Conservation (phyloP, 83 land plant species). For the Larix sibirica region DNA sequence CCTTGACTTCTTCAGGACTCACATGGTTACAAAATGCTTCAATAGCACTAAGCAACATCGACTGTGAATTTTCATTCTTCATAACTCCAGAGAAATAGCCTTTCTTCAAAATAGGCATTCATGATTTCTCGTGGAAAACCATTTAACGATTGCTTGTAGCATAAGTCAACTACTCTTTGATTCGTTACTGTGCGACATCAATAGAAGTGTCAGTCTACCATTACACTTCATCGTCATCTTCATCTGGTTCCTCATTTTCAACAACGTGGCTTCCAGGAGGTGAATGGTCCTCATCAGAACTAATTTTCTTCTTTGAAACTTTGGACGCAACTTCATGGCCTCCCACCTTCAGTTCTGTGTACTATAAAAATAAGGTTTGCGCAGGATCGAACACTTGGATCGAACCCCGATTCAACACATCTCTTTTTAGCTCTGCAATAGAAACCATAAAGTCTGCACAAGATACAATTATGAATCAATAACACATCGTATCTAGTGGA, state of each 20-base stretch:
- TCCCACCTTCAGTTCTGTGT: no score
- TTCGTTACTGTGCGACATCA: conserved; percentile 74
- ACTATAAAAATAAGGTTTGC: no score
- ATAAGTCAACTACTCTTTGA: conserved; percentile 81
- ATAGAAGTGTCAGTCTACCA: conserved; percentile 91
- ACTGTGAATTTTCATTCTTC: conserved; percentile 66
- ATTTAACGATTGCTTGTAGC: conserved; percentile 64
- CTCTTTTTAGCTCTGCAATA: no score
- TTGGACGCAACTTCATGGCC: conserved; percentile 26
- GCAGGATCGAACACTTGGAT: no score
- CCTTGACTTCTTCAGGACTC: conserved; percentile 60
- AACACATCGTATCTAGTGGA: no score
- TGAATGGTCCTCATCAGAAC: conserved; percentile 69
- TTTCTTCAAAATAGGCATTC: conserved; percentile 77
- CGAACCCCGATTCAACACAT: no score
- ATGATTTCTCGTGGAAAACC: conserved; percentile 53
- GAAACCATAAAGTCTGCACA: no score
- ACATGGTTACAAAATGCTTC: conserved; percentile 63
- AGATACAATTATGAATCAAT: no score
- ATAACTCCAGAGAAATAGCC: conserved; percentile 50
- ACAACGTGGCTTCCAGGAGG: conserved; percentile 59
- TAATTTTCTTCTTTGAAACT: conserved; percentile 45
- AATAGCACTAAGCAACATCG: conserved; percentile 55
- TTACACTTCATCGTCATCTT: conserved; percentile 71
- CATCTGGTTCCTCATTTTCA: conserved; percentile 59